Evolutionary conservation across 1,284 basidiomycete species (phyloP).

Genomic region (Ustilago sp.): DNA sequence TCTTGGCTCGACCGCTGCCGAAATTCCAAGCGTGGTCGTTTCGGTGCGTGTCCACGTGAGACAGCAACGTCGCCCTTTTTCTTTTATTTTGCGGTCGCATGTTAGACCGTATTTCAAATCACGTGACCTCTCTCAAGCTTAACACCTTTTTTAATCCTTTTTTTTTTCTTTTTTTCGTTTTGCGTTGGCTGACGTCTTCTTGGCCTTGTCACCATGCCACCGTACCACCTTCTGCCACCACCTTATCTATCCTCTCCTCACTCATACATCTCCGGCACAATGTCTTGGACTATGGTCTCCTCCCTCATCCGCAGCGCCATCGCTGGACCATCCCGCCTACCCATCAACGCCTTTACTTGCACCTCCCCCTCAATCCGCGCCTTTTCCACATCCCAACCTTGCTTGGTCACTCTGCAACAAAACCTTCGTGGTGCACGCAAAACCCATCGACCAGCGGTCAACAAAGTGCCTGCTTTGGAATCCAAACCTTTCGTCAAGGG

Average conservation of each 20-base stretch:
- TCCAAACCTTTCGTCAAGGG: conserved; percentile 68
- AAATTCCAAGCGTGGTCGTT: neutral
- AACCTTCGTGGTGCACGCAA: conserved; percentile 67
- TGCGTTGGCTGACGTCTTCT: neutral
- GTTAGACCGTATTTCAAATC: neutral
- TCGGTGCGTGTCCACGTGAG: conserved; percentile 1
- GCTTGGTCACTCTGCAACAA: conserved; percentile 64
- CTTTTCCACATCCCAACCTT: conserved; percentile 58
- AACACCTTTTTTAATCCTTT: too few relatives aligned
- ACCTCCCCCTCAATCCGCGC: conserved; percentile 15
- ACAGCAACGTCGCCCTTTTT: neutral
- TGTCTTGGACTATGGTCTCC: conserved; percentile 19
- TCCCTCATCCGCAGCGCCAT: conserved; percentile 30
- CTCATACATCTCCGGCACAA: neutral
- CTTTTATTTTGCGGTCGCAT: neutral
- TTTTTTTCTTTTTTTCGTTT: neutral
- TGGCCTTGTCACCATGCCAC: neutral
- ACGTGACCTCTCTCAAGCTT: neutral
- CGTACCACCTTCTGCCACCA: neutral
- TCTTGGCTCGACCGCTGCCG: conserved; percentile 4
- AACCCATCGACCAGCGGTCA: conserved; percentile 69
- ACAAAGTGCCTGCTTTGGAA: conserved; percentile 66
- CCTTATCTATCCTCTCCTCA: neutral
- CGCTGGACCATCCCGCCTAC: conserved; percentile 34
- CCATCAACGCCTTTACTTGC: neutral